Percentiles rank a stretch among this genome's conserved stretches.
Conservation (phyloP, 805 yeast species). For the Yamadazyma scolyti region DNA sequence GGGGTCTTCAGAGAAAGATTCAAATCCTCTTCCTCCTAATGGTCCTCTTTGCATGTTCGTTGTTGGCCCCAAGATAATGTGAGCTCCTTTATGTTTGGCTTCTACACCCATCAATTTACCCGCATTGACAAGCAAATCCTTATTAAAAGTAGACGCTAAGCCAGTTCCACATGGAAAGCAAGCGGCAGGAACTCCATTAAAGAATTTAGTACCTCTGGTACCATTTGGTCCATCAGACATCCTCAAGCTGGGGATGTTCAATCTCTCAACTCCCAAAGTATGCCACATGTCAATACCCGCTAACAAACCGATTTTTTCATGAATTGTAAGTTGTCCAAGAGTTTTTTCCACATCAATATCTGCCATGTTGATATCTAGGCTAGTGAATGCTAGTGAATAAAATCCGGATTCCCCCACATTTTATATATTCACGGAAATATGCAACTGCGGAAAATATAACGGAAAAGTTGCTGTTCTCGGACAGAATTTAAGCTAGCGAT, state of each 20-base stretch:
- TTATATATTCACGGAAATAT: too few species aligned
- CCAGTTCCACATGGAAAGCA: slow-evolving; percentile 64
- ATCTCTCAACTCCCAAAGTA: slow-evolving; percentile 36
- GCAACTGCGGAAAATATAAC: too few species aligned
- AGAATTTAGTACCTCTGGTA: slow-evolving; percentile 54
- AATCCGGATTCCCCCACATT: too few species aligned
- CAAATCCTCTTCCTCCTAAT: slow-evolving; percentile 62
- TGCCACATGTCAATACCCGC: slow-evolving; percentile 49
- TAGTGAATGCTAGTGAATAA: too few species aligned
- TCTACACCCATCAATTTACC: slow-evolving; percentile 53
- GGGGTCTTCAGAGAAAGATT: slow-evolving; percentile 62
- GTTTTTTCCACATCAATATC: slow-evolving; percentile 22
- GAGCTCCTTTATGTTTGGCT: slow-evolving; percentile 51
- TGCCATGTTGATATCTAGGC: slow-evolving; percentile 14
- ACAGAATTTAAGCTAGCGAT: too few species aligned
- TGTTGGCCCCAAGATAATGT: slow-evolving; percentile 34
- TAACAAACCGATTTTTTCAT: slow-evolving; percentile 31
- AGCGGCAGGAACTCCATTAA: slow-evolving; percentile 50
- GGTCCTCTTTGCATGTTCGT: slow-evolving; percentile 58
- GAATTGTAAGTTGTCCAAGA: slow-evolving; percentile 20
- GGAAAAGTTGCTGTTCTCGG: too few species aligned
- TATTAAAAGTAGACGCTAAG: slow-evolving; percentile 54
- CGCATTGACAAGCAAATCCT: slow-evolving; percentile 43
- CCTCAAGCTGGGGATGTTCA: slow-evolving; percentile 46
- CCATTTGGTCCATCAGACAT: slow-evolving; percentile 63